Base-by-base conservation (phyloP, 2,329 filamentous ascomycete genomes). In the Catunica adiposa region DNA sequence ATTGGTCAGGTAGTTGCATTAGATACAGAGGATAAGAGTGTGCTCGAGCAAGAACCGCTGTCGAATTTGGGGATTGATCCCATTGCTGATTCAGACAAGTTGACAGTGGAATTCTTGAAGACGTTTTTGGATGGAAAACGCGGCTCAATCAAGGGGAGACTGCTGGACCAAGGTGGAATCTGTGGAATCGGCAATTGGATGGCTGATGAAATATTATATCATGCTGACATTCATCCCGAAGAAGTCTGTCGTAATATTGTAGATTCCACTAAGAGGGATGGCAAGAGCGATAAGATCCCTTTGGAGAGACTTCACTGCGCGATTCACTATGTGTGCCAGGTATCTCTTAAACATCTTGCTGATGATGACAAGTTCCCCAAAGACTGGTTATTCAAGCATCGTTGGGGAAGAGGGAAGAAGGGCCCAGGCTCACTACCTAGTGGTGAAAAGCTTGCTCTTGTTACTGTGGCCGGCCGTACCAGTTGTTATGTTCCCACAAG, bases 181-280 rank as follows among this genome's bases (percentile, higher is more conserved):
- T 92, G 86, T 63, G 92, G 92, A 6, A 86, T 98, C 60, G 92
- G 92, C 0, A 97, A 97, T 65, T 98, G 90, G 90, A 90, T 98
- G 55, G 89, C 84, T 0, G 92, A 98, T 65, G 92, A 98, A 67
- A 83, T 95, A 5, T 72, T 98, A 53, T 98, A 89, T 64, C 83
- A 97, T 62, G 85, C 92, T 3, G 81, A 78, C 52, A 76, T 97
- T 15, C 90, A 98, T 62, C 92, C 92, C 0, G 90, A 96, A 66
- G 88, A 95, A 66, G 94, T 94, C 69, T 88, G 84, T 68, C 83
- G 96, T 63, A 85, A 86, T 0, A 84, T 97, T 61, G 74, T 94
- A 11, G 29, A n/a, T 15, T 37, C 31, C 7, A 37, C 15, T 17
- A 7, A 38, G 8, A 38, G n/a, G 17, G 31, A 22, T 15, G 17